phyloP scores from a whole-genome alignment of 2,329 filamentous ascomycete species.

The Cadophora sp. region DNA sequence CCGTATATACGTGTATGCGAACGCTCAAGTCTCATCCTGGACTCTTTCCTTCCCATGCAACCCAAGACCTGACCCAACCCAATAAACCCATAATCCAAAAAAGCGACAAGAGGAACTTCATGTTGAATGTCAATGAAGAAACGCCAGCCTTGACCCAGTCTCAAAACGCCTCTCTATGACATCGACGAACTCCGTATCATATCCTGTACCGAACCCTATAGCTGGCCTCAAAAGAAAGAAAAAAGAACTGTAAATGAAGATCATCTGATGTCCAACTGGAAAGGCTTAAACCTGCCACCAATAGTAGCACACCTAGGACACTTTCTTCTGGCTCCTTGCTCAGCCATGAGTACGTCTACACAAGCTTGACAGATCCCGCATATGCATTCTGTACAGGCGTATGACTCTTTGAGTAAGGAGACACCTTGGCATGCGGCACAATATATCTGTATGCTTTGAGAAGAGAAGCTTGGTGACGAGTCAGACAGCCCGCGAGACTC shows the following conservation, averaged over 20 bases:
- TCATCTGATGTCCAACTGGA: slow-evolving; percentile 81
- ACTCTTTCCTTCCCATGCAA: slow-evolving; percentile 1
- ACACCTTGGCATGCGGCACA: slow-evolving; percentile 86
- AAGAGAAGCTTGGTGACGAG: slow-evolving; percentile 76
- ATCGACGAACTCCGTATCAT: neutral
- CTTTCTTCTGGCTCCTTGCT: slow-evolving; percentile 76
- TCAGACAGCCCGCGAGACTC: slow-evolving; percentile 67
- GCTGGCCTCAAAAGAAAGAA: neutral
- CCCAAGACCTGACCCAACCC: slow-evolving; percentile 1
- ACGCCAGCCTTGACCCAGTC: neutral
- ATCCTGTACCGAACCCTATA: neutral
- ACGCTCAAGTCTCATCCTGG: slow-evolving; percentile 3
- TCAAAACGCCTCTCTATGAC: slow-evolving; percentile 11
- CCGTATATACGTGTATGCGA: slow-evolving; percentile 8
- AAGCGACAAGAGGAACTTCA: neutral
- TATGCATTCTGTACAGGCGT: slow-evolving; percentile 95
- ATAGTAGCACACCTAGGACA: slow-evolving; percentile 82
- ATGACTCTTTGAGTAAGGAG: slow-evolving; percentile 81
- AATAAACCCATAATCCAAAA: neutral
- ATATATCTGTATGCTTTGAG: slow-evolving; percentile 85
- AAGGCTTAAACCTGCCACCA: slow-evolving; percentile 82
- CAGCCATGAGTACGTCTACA: slow-evolving; percentile 79
- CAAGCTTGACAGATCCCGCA: slow-evolving; percentile 90
- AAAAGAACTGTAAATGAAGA: neutral
- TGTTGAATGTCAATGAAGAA: slow-evolving; percentile 2